Base-by-base conservation (phyloP, 345 rosid genomes). In the Mallotus nudiflorus region DNA sequence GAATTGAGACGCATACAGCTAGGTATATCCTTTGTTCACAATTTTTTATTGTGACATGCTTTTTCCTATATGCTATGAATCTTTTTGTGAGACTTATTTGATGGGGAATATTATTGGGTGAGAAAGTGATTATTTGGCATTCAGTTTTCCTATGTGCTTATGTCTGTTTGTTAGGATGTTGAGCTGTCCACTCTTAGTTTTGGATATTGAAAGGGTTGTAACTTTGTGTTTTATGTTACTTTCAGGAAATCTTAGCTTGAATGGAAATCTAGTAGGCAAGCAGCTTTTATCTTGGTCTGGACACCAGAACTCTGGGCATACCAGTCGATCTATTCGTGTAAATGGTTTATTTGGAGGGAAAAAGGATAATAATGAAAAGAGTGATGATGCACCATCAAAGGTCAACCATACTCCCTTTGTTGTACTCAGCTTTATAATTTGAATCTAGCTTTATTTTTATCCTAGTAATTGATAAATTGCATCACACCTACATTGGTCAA, bases 331-430 rank as follows among this genome's bases (percentile, higher is more conserved):
- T 70, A 75, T 89, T 52, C 82, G 80, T 46, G 86, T 90, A 33
- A 61, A 80, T 81, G 89, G 85, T 65, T 71, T 88, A 14, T 92
- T 92, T 72, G 98, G 98, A 72, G 96, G 95, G 29, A 88, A 89
- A 46, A 90, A 87, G 80, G 91, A 92, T 7, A 84, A 82, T 57
- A 80, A 81, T 63, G 93, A 86, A 54, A 83, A 82, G 68, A 66
- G 84, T 42, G 92, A 84, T 48, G 98, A 86, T 64, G 82, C 82
- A 0, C 85, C 89, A 70, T 82, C 93, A 51, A 90, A 92, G 96
- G 98, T 90, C 68, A 56, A 42, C 37, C 52, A 18, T 45, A 2
- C 15, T 52, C 33, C 68, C 39, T 68, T 65, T 50, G 27, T 62
- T 65, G 9, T 29, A 39, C 29, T 70, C 42, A 60, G n/a, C 20